Conservation (phyloP, 2,329 filamentous ascomycete genomes). For the Kalaharituber pfeilii region DNA sequence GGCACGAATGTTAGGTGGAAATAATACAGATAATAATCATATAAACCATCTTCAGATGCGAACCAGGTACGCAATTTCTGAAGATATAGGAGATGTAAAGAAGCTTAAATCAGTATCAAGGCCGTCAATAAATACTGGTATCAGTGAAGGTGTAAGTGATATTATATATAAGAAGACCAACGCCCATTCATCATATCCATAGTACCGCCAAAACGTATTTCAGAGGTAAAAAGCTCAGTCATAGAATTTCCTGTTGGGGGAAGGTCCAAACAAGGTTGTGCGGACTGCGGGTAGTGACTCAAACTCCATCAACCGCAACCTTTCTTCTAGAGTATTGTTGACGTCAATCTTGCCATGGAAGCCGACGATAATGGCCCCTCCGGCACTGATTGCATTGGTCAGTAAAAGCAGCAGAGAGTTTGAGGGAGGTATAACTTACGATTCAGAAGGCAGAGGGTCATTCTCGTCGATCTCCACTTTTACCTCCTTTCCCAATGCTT, state of each 20-base stretch:
- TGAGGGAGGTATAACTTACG: slow-evolving; percentile 42
- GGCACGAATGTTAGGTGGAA: too few species aligned
- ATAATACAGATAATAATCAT: too few species aligned
- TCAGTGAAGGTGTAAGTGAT: background rate
- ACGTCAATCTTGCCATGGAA: slow-evolving; percentile 88
- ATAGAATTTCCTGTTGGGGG: slow-evolving; percentile 87
- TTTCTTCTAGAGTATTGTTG: slow-evolving; percentile 93
- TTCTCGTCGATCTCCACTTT: slow-evolving; percentile 50
- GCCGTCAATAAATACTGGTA: background rate
- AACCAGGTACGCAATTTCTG: too few species aligned
- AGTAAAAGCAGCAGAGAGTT: background rate
- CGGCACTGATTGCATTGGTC: slow-evolving; percentile 41
- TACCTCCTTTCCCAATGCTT: slow-evolving; percentile 44
- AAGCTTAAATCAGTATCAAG: background rate
- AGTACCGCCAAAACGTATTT: too few species aligned
- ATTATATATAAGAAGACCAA: background rate
- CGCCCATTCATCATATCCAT: background rate
- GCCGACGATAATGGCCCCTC: slow-evolving; percentile 65
- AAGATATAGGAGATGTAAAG: background rate
- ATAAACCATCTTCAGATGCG: too few species aligned
- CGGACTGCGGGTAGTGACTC: slow-evolving; percentile 72
- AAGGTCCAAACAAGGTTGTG: slow-evolving; percentile 78
- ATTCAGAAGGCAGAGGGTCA: slow-evolving; percentile 60
- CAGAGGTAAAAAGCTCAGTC: too few species aligned
- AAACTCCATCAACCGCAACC: slow-evolving; percentile 67